Evolutionary conservation across 2,329 filamentous ascomycete genomes (phyloP).

Genomic region (Claviceps pusilla): DNA sequence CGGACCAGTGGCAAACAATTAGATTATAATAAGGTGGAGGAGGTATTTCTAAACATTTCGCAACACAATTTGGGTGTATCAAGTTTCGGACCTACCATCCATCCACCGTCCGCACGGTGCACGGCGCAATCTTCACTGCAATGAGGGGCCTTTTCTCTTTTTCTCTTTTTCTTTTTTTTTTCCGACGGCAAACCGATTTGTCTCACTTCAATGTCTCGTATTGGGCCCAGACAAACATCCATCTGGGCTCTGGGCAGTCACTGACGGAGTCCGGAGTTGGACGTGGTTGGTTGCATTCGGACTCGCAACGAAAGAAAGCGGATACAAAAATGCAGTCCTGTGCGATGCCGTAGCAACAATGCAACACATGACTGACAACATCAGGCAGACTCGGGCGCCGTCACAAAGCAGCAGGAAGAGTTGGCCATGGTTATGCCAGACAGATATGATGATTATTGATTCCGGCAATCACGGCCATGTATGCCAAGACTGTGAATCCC

Average conservation of each 20-base stretch:
- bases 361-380: not conserved
- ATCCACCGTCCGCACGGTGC: too few species aligned
- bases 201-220: not conserved
- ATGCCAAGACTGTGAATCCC: not conserved
- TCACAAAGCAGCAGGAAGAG: not conserved
- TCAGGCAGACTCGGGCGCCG: not conserved
- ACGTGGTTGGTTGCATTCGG: not conserved
- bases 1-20: too few species aligned
- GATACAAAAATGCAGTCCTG: not conserved
- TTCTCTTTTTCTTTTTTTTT: not conserved
- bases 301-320: not conserved
- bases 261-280: not conserved
- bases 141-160: not conserved
- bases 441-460: not conserved
- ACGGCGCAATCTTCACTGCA: too few species aligned
- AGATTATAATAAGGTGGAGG: too few species aligned
- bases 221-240: not conserved
- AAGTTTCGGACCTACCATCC: too few species aligned
- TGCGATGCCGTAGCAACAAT: not conserved
- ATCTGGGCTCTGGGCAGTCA: not conserved
- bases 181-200: conserved; percentile 1
- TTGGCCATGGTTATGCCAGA: not conserved
- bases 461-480: not conserved
- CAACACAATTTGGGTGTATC: too few species aligned
- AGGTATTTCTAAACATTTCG: too few species aligned